phyloP scores from a whole-genome alignment of 495 filamentous ascomycete genomes.

The Aspergillus homomorphus region DNA sequence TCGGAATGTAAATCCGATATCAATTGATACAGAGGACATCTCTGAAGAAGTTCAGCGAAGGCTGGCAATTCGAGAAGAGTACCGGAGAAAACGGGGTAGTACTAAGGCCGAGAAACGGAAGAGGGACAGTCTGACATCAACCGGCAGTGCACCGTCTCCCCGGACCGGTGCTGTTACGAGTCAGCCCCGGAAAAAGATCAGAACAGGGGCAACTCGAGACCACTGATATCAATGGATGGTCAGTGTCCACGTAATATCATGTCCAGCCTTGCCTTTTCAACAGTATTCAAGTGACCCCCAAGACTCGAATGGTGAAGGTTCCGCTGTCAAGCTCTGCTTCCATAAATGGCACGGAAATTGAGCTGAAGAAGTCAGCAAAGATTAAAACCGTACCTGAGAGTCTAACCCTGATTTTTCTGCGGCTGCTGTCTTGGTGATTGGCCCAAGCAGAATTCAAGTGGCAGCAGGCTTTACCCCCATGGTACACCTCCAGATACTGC shows the following conservation, averaged over 20 bases:
- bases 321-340: no score
- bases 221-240: not conserved
- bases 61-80: slow-evolving; percentile 38
- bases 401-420: not conserved
- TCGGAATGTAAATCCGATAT: slow-evolving; percentile 20
- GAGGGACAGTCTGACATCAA: slow-evolving; percentile 38
- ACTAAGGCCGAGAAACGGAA: slow-evolving; percentile 38
- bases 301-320: no score
- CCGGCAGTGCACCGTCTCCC: slow-evolving; percentile 26
- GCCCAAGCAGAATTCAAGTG: not conserved
- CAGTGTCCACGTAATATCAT: not conserved
- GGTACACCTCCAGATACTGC: not conserved
- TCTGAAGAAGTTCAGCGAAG: slow-evolving; percentile 44
- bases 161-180: slow-evolving; percentile 4
- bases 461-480: not conserved
- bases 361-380: not conserved
- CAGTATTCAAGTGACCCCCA: not conserved
- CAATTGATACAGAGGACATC: slow-evolving; percentile 46
- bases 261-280: not conserved
- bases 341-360: not conserved
- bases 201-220: not conserved
- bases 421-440: not conserved
- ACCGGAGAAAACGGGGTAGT: slow-evolving; percentile 25
- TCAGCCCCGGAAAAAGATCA: slow-evolving; percentile 28
- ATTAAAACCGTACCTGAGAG: not conserved